A percentile compares a stretch with the other conserved stretches of the same genome.
Conservation (phyloP, 257 asterid species). For the Linaria vulgaris region DNA sequence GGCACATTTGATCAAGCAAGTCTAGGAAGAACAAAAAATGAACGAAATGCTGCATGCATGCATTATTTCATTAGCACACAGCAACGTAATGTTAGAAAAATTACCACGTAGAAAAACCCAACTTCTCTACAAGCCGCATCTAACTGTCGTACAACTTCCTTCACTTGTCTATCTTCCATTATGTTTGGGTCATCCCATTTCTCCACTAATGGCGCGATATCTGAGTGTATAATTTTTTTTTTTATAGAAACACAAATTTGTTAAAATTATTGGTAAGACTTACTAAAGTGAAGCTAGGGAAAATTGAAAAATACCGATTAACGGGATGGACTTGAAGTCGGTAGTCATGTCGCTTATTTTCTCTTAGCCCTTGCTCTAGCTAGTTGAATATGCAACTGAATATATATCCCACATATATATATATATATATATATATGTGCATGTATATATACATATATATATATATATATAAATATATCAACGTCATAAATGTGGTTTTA, state of each 20-base stretch:
- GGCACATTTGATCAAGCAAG: too few species aligned
- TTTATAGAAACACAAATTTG: not conserved
- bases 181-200: slow-evolving; percentile 78
- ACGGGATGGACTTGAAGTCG: slow-evolving; percentile 73
- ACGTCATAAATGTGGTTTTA: too few species aligned
- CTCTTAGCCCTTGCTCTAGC: too few species aligned
- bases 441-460: too few species aligned
- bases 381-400: too few species aligned
- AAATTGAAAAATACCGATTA: slow-evolving; percentile 66
- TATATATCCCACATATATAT: too few species aligned
- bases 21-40: too few species aligned
- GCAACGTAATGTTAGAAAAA: not conserved
- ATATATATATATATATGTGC: too few species aligned
- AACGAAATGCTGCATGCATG: too few species aligned
- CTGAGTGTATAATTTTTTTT: slow-evolving; percentile 29
- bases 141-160: slow-evolving; percentile 63
- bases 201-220: slow-evolving; percentile 62
- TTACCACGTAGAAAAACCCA: slow-evolving; percentile 86
- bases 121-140: slow-evolving; percentile 78
- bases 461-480: too few species aligned
- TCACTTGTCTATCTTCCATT: slow-evolving; percentile 50
- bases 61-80: too few species aligned
- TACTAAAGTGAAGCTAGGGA: not conserved
- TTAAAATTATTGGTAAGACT: not conserved
- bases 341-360: slow-evolving; percentile 92